phyloP scores from a whole-genome alignment of 2,329 filamentous ascomycete genomes.

The Colletotrichum cuscutae region DNA sequence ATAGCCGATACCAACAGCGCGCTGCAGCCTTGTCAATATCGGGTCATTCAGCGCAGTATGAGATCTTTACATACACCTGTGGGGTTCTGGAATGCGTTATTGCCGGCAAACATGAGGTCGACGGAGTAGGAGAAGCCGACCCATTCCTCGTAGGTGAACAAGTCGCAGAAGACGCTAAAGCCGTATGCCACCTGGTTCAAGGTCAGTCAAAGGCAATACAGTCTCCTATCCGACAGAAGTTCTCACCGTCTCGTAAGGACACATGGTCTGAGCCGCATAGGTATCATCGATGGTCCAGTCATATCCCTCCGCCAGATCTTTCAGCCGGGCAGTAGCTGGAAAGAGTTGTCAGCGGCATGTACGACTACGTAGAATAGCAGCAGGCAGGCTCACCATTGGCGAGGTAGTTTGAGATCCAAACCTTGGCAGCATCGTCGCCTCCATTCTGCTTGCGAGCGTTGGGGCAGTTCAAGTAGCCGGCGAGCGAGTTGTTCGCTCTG shows the following conservation, averaged over 20 bases:
- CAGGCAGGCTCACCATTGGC: slow-evolving; percentile 56
- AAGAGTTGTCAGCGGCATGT: not conserved
- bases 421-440: slow-evolving; percentile 62
- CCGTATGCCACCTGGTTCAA: slow-evolving; percentile 70
- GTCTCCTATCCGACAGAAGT: not conserved
- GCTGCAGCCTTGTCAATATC: slow-evolving; percentile 47
- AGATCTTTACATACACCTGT: slow-evolving; percentile 59
- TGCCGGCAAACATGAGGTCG: slow-evolving; percentile 73
- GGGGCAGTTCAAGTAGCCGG: slow-evolving; percentile 73
- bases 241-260: slow-evolving; percentile 76
- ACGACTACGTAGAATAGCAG: slow-evolving; percentile 7
- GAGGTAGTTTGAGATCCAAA: slow-evolving; percentile 75
- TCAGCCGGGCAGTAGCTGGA: slow-evolving; percentile 68
- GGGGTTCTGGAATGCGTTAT: slow-evolving; percentile 71
- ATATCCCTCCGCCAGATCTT: slow-evolving; percentile 62
- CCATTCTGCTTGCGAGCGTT: slow-evolving; percentile 65
- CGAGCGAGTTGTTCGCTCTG: slow-evolving; percentile 76
- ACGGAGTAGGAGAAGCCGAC: slow-evolving; percentile 76
- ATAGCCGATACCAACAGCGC: slow-evolving; percentile 79
- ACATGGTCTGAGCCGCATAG: slow-evolving; percentile 77
- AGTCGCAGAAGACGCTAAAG: slow-evolving; percentile 77
- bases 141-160: slow-evolving; percentile 83
- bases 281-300: slow-evolving; percentile 73
- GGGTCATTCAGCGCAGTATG: slow-evolving; percentile 50
- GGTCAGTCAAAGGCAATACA: not conserved